Conservation (phyloP, 2,329 filamentous ascomycete genomes). For the Claviceps pusilla region DNA sequence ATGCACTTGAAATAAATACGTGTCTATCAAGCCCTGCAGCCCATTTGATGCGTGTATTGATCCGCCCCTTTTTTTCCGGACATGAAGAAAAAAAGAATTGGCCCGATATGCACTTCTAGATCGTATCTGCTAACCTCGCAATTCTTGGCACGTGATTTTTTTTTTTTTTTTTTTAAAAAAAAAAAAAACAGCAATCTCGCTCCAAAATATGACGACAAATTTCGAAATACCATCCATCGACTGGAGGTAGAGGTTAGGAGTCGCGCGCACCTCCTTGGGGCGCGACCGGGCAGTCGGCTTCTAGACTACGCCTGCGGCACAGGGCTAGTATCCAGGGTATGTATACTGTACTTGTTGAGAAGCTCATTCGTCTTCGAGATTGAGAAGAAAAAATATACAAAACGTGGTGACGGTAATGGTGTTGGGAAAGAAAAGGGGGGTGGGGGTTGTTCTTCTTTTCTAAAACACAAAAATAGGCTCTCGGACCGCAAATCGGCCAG, state of each 20-base stretch:
- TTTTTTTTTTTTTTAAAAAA: background rate
- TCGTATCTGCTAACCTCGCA: background rate
- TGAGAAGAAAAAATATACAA: background rate
- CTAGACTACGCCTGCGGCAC: conserved; percentile 68
- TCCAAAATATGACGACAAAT: conserved; percentile 32
- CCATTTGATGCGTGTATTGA: too few relatives aligned
- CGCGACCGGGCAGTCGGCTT: conserved; percentile 33
- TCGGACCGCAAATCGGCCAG: conserved; percentile 26
- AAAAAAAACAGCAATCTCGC: conserved; percentile 12
- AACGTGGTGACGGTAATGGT: background rate
- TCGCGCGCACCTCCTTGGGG: conserved; percentile 45
- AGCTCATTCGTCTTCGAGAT: too few relatives aligned
- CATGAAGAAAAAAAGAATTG: too few relatives aligned
- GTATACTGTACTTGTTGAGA: background rate
- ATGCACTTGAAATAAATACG: too few relatives aligned
- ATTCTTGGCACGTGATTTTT: too few relatives aligned
- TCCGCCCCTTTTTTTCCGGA: too few relatives aligned
- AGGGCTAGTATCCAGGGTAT: conserved; percentile 41
- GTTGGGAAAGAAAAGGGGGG: background rate
- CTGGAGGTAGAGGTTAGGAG: conserved; percentile 39
- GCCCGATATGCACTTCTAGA: too few relatives aligned
- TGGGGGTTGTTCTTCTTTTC: too few relatives aligned
- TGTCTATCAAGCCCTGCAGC: too few relatives aligned
- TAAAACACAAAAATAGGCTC: conserved; percentile 7
- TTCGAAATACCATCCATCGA: conserved; percentile 35